Evolutionary conservation across 176 grass and related monocot genomes (phyloP).

Genomic region (Alloteropsis semialata): DNA sequence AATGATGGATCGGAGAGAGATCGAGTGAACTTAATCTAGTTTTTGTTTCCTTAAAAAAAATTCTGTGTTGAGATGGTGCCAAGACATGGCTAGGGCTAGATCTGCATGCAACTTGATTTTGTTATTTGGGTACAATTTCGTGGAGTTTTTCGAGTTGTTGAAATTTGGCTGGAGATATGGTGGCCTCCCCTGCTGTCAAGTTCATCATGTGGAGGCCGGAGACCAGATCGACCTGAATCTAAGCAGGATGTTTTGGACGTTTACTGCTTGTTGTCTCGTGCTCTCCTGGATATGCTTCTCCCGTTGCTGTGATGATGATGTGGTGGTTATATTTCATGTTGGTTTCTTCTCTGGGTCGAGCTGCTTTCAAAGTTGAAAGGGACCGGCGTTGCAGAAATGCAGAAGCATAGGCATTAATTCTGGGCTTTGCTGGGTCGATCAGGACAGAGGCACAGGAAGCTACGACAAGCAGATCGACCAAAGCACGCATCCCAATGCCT

Average conservation of each 20-base stretch:
- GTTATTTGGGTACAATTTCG: not conserved
- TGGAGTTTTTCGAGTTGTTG: not conserved
- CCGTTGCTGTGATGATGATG: not conserved
- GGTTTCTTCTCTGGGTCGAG: constrained; percentile 46
- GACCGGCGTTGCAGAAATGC: not conserved
- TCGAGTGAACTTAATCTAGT: not conserved
- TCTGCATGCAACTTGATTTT: constrained; percentile 12
- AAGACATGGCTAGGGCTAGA: not conserved
- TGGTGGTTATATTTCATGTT: constrained; percentile 57
- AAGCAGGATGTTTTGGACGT: constrained; percentile 26
- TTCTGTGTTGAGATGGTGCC: not conserved
- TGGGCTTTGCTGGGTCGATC: not conserved
- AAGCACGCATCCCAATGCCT: constrained; percentile 25
- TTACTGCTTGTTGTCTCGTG: constrained; percentile 28
- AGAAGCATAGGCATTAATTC: constrained; percentile 20
- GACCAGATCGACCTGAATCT: constrained; percentile 6
- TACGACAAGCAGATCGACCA: constrained; percentile 31
- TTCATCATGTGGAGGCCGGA: constrained; percentile 24
- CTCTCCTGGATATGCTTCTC: not conserved
- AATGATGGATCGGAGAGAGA: not conserved
- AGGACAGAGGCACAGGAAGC: constrained; percentile 23
- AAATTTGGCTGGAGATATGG: not conserved
- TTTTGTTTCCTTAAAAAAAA: not conserved
- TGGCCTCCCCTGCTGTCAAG: constrained; percentile 1
- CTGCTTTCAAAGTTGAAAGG: constrained; percentile 44